Evolutionary conservation across 805 yeast species (phyloP).

Genomic region (Ogataea paradorogensis): DNA sequence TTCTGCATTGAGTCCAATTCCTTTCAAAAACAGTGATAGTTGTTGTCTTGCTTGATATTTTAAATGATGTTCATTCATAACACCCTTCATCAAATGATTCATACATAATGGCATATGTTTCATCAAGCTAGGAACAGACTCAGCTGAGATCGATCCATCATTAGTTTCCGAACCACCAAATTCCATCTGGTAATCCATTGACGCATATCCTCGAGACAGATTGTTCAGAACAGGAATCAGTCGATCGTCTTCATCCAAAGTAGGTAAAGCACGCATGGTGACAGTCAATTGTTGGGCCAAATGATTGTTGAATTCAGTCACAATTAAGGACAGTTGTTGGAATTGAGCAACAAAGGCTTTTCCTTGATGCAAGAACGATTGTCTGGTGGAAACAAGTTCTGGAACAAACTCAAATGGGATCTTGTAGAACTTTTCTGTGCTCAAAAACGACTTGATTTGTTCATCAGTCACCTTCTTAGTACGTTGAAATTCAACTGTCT

Average conservation of each 20-base stretch:
- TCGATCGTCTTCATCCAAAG: conserved; percentile 89
- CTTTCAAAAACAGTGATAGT: conserved; percentile 78
- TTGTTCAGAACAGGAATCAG: conserved; percentile 80
- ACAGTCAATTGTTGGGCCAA: conserved; percentile 51
- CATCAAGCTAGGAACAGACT: conserved; percentile 51
- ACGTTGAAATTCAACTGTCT: conserved; percentile 28
- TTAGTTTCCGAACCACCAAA: conserved; percentile 16
- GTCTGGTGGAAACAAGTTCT: conserved; percentile 71
- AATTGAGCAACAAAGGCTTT: conserved; percentile 82
- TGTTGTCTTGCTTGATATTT: conserved; percentile 84
- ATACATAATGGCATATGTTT: conserved; percentile 79
- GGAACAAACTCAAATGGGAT: conserved; percentile 85
- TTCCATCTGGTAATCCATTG: conserved; percentile 41
- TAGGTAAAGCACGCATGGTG: conserved; percentile 76
- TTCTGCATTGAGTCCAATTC: conserved; percentile 82
- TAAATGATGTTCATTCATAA: conserved; percentile 74
- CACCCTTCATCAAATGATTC: conserved; percentile 44
- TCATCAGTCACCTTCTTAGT: conserved; percentile 45
- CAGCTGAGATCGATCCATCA: conserved; percentile 49
- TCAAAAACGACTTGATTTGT: conserved; percentile 48
- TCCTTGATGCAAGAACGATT: conserved; percentile 65
- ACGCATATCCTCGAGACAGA: conserved; percentile 67
- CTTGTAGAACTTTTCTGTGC: conserved; percentile 68
- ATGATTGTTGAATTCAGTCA: conserved; percentile 60
- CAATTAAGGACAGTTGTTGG: conserved; percentile 67